Base-by-base conservation (phyloP, 495 filamentous ascomycete genomes). In the Xylaria intraflava region DNA sequence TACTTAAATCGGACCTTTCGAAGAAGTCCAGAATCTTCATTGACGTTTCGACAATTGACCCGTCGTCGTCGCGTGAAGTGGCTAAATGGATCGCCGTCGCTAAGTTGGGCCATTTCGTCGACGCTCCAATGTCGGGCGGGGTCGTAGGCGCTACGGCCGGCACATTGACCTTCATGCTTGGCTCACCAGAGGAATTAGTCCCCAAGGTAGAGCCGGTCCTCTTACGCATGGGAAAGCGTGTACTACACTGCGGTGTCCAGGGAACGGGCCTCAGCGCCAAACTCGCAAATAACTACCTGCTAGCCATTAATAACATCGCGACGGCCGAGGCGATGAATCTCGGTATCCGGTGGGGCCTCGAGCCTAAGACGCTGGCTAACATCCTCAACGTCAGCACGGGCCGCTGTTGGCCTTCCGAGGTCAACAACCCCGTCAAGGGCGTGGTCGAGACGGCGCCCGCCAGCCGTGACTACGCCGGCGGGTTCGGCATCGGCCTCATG, bases 321-420 rank as follows among this genome's bases (percentile, higher is more conserved):
- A 90, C 88, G 0, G 86, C 87, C 0, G 91, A 96, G 69, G 91
- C 89, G 0, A 95, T 96, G 90, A 90, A 90, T 56, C 79, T 96
- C 17, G 91, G 89, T 23, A 81, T 92, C 19, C 82, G 81, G 56
- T 88, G 85, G 78, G 91, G 91, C 1, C 78, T 96, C 9, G 87
- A 95, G 49, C 83, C 87, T 10, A 85, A 86, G 61, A 81, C 82
- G 1, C 71, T 96, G 12, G 88, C 86, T 1, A 78, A 82, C 35
- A 75, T 96, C 69, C 86, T 95, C 67, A 95, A 93, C 64, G 80
- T 84, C 17, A 88, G 85, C 43, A 94, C 88, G 1, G 91, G 91
- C 31, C 83, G 79, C 46, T 95, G 89, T 75, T 96, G 91, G 91
- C 88, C 89, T 7, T 89, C 83, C 53, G 91, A 95, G 65, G 69